phyloP scores from a whole-genome alignment of 768 basidiomycete species.

The Exsudoporus frostii region DNA sequence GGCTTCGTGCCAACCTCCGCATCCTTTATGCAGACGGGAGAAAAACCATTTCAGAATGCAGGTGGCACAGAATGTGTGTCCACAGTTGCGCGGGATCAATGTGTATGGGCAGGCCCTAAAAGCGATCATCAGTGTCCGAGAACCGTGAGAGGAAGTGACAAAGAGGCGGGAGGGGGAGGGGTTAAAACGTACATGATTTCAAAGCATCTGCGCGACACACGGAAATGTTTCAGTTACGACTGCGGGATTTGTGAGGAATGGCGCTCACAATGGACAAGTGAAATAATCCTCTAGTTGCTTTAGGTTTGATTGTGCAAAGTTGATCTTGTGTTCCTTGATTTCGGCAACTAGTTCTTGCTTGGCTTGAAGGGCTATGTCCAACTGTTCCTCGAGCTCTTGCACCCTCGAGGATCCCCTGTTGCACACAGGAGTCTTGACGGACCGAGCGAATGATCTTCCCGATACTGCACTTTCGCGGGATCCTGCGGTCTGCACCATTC shows the following conservation, averaged over 20 bases:
- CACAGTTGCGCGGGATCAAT: slow-evolving; percentile 53
- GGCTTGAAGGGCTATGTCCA: slow-evolving; percentile 35
- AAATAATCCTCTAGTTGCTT: slow-evolving; percentile 60
- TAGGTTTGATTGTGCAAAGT: slow-evolving; percentile 35
- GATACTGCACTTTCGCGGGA: slow-evolving; percentile 1
- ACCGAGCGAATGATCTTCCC: not conserved
- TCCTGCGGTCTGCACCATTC: not conserved
- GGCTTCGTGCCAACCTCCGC: slow-evolving; percentile 65
- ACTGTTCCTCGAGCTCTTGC: slow-evolving; percentile 42
- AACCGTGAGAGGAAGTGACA: slow-evolving; percentile 2
- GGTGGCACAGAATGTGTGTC: slow-evolving; percentile 65
- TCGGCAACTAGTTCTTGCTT: slow-evolving; percentile 42
- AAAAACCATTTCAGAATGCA: slow-evolving; percentile 71
- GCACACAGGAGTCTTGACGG: slow-evolving; percentile 13
- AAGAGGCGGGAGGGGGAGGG: not conserved
- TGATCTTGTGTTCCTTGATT: slow-evolving; percentile 39
- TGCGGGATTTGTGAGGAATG: slow-evolving; percentile 1
- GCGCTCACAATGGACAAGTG: slow-evolving; percentile 58
- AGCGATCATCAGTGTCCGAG: not conserved
- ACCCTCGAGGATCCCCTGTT: slow-evolving; percentile 37
- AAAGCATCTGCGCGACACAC: slow-evolving; percentile 47
- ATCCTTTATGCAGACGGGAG: slow-evolving; percentile 57
- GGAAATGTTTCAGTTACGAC: slow-evolving; percentile 10
- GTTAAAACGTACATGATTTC: slow-evolving; percentile 46
- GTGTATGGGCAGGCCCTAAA: slow-evolving; percentile 54